Evolutionary conservation across 371 early-diverging fungal genomes (phyloP).

Genomic region (Mycotypha africana): DNA sequence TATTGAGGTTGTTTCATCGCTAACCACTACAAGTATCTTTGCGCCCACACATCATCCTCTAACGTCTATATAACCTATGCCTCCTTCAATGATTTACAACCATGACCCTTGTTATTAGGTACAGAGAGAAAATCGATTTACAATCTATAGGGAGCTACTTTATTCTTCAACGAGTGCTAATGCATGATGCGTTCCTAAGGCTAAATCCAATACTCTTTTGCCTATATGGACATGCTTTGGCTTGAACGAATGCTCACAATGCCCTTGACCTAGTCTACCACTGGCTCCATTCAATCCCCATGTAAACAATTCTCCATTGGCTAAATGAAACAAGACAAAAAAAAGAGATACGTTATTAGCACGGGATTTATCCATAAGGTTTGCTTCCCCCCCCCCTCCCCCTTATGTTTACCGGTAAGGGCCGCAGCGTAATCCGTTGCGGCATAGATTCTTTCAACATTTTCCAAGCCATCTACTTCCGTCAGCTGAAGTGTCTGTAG

Average conservation of each 20-base stretch:
- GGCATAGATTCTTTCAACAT: slow-evolving; percentile 41
- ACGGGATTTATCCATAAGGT: too few species aligned
- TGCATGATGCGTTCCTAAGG: slow-evolving; percentile 48
- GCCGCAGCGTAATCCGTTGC: slow-evolving; percentile 61
- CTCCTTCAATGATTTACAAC: too few species aligned
- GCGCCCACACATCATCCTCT: too few species aligned
- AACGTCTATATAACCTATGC: too few species aligned
- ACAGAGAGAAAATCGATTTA: too few species aligned
- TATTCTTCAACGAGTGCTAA: slow-evolving; percentile 30
- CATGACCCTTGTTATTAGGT: too few species aligned
- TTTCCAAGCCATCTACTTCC: slow-evolving; percentile 23
- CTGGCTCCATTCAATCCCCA: slow-evolving; percentile 58
- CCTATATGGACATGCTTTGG: slow-evolving; percentile 36
- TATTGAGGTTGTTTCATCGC: too few species aligned
- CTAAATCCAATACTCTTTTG: slow-evolving; percentile 34
- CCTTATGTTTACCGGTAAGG: slow-evolving; percentile 35
- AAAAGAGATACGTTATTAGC: too few species aligned
- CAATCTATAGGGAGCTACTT: too few species aligned
- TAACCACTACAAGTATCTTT: too few species aligned
- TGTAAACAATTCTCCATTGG: slow-evolving; percentile 52
- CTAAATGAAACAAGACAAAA: too few species aligned
- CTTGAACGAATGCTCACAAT: slow-evolving; percentile 37
- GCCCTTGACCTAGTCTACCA: slow-evolving; percentile 48
- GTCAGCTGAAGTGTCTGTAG: slow-evolving; percentile 46
- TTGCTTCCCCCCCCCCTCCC: too few species aligned